phyloP scores from a whole-genome alignment of 441 rosid species.

The Sinapis alba region DNA sequence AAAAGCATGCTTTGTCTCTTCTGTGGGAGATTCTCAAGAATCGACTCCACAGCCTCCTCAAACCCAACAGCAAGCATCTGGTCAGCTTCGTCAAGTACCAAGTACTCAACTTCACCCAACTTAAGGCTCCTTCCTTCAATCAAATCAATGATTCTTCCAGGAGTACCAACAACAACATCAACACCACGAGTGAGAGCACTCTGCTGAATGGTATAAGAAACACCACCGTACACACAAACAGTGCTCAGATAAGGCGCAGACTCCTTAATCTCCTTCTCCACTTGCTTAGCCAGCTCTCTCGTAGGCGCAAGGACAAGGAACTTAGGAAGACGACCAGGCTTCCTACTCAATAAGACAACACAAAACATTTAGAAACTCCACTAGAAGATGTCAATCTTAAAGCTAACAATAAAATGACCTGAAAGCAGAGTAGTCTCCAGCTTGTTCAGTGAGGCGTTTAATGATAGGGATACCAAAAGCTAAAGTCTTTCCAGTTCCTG shows the following conservation, averaged over 20 bases:
- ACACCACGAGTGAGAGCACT: slow-evolving; percentile 89
- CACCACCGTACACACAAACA: slow-evolving; percentile 98
- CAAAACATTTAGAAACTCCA: slow-evolving; percentile 26
- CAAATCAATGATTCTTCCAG: slow-evolving; percentile 95
- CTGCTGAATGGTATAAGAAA: slow-evolving; percentile 78
- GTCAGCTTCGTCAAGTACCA: slow-evolving; percentile 99
- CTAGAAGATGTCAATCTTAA: background rate
- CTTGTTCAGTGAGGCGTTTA: slow-evolving; percentile 74
- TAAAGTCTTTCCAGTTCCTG: slow-evolving; percentile 97
- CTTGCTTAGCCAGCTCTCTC: slow-evolving; percentile 93
- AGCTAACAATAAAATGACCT: slow-evolving; percentile 47
- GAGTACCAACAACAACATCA: slow-evolving; percentile 98
- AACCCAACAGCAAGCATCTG: slow-evolving; percentile 99
- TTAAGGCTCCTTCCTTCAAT: slow-evolving; percentile 76
- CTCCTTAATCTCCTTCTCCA: slow-evolving; percentile 93
- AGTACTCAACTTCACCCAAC: slow-evolving; percentile 84
- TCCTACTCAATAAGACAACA: slow-evolving; percentile 45
- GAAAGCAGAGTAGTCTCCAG: slow-evolving; percentile 43
- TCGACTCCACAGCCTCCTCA: slow-evolving; percentile 93
- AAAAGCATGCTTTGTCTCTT: slow-evolving; percentile 97
- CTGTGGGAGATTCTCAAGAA: slow-evolving; percentile 82
- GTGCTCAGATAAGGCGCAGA: slow-evolving; percentile 85
- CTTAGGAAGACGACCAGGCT: slow-evolving; percentile 74
- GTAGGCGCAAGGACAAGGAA: slow-evolving; percentile 87
- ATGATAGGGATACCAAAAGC: slow-evolving; percentile 96